Base-by-base conservation (phyloP, 768 basidiomycete species). In the Lactifluus hygrophoroides region DNA sequence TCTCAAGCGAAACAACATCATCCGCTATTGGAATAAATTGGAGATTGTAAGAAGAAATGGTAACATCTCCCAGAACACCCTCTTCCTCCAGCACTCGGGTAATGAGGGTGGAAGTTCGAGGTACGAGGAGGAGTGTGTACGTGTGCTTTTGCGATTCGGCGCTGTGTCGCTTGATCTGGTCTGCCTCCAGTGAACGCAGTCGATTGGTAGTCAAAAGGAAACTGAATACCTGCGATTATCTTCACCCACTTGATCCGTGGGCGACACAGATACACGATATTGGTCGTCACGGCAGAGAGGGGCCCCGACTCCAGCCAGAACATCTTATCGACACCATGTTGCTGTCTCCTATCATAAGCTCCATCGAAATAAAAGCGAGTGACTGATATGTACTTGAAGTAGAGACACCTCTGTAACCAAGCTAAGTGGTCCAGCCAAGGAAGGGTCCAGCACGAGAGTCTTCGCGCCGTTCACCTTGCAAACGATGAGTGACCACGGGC, bases 251-350 rank as follows among this genome's bases (percentile, higher is more conserved):
- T 86, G 60, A 96, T 89, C 65, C 81, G 78, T 2, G 95, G 93
- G 32, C 94, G 80, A 70, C 90, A 95, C 9, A 99, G 80, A 72
- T 97, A 99, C 19, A 99, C 82, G 58, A 98, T 83, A 66, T 94
- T 94, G 34, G 88, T 80, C 6, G 94, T 94, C 3, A 83, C 79
- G 3, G 90, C 87, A 13, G 83, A 78, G 46, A 98, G 73, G 9
- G 90, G 85, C 17, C 94, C 94, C 11, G 86, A 72, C 72, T 98
- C 96, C 23, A 99, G 82, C 95, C 96, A 99, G 74, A 94, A 96
- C 90, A 99, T 95, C 77, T 96, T 96, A 75, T 97, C 94, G 3
- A 99, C 92, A 5, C 93, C 94, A 83, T 98, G 94, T 69, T 98
- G 90, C 95, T 98, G 65, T 55, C 23, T 13, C 28, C n/a, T 17